phyloP scores from a whole-genome alignment of 2,329 filamentous ascomycete genomes.

The Camillea tinctor region DNA sequence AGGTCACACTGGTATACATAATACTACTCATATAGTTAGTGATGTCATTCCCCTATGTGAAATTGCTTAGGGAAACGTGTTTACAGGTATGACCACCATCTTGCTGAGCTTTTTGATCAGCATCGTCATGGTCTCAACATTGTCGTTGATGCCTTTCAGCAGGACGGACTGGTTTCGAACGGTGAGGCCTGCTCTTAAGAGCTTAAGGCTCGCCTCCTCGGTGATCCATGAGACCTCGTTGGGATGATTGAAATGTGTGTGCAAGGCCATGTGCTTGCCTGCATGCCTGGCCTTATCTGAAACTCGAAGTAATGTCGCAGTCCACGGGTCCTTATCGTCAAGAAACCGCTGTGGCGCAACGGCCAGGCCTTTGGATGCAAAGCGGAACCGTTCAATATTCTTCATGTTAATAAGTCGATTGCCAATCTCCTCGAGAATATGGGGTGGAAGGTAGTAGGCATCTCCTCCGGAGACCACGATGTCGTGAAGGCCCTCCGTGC shows the following conservation, averaged over 20 bases:
- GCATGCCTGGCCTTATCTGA: constrained; percentile 48
- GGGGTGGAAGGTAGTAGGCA: constrained; percentile 54
- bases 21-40: constrained; percentile 42
- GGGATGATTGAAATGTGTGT: constrained; percentile 66
- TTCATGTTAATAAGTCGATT: constrained; percentile 54
- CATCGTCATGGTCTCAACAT: constrained; percentile 48
- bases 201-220: constrained; percentile 46
- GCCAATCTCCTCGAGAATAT: constrained; percentile 53
- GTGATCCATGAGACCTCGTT: constrained; percentile 62
- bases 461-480: constrained; percentile 65
- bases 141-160: constrained; percentile 58
- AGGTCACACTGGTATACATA: constrained; percentile 68
- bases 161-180: constrained; percentile 62
- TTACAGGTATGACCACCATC: constrained; percentile 54
- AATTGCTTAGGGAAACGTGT: constrained; percentile 14
- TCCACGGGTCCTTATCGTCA: constrained; percentile 53
- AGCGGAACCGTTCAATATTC: constrained; percentile 58
- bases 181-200: constrained; percentile 51
- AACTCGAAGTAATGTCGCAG: constrained; percentile 49
- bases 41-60: not conserved
- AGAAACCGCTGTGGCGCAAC: constrained; percentile 57
- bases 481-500: constrained; percentile 49
- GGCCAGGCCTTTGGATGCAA: constrained; percentile 61
- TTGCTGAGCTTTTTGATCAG: constrained; percentile 55
- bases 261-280: constrained; percentile 60